phyloP scores from a whole-genome alignment of 2,329 filamentous ascomycete species.

The Alternaria atra region DNA sequence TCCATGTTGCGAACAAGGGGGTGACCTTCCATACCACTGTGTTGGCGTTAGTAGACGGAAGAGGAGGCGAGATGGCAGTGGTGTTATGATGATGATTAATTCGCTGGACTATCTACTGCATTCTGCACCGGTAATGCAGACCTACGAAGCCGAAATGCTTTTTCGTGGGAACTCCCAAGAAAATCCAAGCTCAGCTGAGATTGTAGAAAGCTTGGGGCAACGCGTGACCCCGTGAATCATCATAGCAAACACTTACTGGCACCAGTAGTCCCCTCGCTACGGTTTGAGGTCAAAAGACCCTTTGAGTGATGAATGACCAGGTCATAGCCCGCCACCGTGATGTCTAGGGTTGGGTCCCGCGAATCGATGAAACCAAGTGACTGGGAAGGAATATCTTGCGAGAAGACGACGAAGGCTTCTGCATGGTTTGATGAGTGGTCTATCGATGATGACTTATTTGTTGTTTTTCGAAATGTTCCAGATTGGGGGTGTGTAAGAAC shows the following conservation, averaged over 20 bases:
- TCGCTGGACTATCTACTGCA: slow-evolving; percentile 4
- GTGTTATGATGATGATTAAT: not conserved
- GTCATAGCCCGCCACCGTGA: slow-evolving; percentile 74
- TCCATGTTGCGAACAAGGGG: slow-evolving; percentile 82
- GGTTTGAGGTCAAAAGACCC: slow-evolving; percentile 77
- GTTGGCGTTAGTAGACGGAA: slow-evolving; percentile 1
- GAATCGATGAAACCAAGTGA: slow-evolving; percentile 82
- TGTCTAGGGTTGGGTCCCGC: slow-evolving; percentile 69
- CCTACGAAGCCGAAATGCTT: not conserved
- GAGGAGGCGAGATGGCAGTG: not conserved
- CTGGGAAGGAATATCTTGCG: slow-evolving; percentile 73
- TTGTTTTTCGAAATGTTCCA: not conserved
- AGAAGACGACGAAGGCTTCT: slow-evolving; percentile 92
- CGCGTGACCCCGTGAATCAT: slow-evolving; percentile 16
- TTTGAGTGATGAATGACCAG: slow-evolving; percentile 85
- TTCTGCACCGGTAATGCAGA: not conserved
- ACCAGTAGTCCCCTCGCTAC: slow-evolving; percentile 76
- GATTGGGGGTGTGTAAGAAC: slow-evolving; percentile 10
- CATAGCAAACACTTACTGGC: slow-evolving; percentile 60
- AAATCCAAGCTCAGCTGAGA: slow-evolving; percentile 31
- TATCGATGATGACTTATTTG: not conserved
- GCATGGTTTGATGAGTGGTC: slow-evolving; percentile 25
- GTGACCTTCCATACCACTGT: slow-evolving; percentile 91
- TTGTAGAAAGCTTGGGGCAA: slow-evolving; percentile 20
- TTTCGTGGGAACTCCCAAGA: slow-evolving; percentile 20